Base-by-base conservation (phyloP, 2,329 filamentous ascomycete species). In the Pseudocercospora fuligena region DNA sequence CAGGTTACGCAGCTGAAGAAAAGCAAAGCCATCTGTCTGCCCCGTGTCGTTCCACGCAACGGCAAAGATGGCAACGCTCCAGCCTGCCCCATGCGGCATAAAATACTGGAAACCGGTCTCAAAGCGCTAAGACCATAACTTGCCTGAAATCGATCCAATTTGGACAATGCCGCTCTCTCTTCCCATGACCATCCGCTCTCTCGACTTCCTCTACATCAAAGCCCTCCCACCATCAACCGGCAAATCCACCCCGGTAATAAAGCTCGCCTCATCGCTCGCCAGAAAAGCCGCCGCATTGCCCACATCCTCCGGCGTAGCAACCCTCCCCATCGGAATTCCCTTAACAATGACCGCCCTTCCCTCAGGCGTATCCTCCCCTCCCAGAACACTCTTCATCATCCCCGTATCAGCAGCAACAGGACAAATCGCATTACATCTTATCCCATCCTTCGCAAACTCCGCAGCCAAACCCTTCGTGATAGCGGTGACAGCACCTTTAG, bases 151-250 rank as follows among this genome's bases (percentile, higher is more conserved):
- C 6, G 6, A 3, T 27, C 6, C 27, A 27, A 27, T 6, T 3
- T 27, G 27, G 27, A 31, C 29, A 8, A 5, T 31, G 6, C 29
- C 6, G 29, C 6, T 31, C 29, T 5, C 29, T 31, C 29, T 31
- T 5, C 29, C 29, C 29, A 1, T 31, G 29, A 8, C 29, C 29
- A 31, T 31, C 29, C 6, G 29, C 29, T 8, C 6, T 31, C 29
- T 31, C 29, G 29, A 31, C 29, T 31, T 31, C 3, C 6, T 31
- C 29, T 54, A 73, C 65, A 65, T 70, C 69, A 77, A 60, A 5
- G 66, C 33, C 60, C 75, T 69, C 47, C 75, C 76, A 16, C 74
- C 74, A 66, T 76, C 73, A 53, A 76, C 73, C 14, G 70, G 69
- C 49, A 75, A 61, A 63, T 73, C 73, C 21, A 73, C 66, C 2